A percentile compares a stretch with the other conserved stretches of the same genome.
Conservation (phyloP, 1,284 basidiomycete genomes). For the Ustilago cynodontis region DNA sequence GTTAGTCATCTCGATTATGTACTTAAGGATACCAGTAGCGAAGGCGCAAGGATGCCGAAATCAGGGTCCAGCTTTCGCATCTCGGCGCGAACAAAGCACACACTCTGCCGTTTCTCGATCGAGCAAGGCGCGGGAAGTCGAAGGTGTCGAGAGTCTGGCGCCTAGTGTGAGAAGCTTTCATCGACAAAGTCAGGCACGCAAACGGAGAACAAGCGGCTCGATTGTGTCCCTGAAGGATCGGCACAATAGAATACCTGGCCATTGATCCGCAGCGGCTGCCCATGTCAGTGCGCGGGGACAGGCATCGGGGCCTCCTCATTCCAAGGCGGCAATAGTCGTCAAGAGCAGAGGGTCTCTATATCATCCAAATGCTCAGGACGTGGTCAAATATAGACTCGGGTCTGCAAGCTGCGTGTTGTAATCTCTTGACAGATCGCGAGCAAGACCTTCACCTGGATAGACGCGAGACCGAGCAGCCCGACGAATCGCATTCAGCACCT, state of each 20-base stretch:
- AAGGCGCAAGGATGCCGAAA: background rate
- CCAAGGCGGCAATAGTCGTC: no score
- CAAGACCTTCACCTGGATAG: background rate
- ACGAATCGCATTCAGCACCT: background rate
- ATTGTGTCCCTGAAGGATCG: background rate
- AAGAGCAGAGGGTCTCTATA: background rate
- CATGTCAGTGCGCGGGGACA: no score
- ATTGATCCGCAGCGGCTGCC: no score
- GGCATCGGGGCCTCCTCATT: no score
- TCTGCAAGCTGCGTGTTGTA: background rate
- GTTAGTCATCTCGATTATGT: no score
- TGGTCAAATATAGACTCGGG: background rate
- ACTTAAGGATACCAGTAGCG: no score
- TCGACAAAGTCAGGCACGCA: background rate
- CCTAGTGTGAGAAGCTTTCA: background rate
- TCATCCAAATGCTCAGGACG: background rate
- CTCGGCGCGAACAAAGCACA: slow-evolving; percentile 1
- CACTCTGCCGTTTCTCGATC: background rate
- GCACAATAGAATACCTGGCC: no score
- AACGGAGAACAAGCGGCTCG: background rate
- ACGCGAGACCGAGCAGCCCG: background rate
- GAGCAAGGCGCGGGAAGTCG: slow-evolving; percentile 6
- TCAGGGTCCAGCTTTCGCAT: background rate
- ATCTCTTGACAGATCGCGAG: background rate
- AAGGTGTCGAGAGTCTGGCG: background rate